Conservation (phyloP, 805 yeast genomes). For the Candida dajiaensis region DNA sequence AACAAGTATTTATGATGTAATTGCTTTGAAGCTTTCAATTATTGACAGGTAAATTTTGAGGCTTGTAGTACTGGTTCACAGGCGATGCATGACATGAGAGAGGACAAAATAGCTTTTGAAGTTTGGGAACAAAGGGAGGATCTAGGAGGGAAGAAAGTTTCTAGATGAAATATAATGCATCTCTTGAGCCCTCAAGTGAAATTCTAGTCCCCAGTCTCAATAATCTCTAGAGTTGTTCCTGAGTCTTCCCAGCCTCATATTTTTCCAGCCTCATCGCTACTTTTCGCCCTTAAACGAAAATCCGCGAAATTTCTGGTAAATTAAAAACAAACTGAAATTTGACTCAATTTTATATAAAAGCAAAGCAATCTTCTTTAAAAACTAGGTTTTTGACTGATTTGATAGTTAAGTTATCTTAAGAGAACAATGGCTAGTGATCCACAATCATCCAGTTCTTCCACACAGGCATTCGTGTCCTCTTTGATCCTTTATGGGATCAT, state of each 20-base stretch:
- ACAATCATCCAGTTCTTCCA: conserved; percentile 41
- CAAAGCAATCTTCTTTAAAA: background rate
- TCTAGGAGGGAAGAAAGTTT: too few relatives aligned
- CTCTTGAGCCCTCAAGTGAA: too few relatives aligned
- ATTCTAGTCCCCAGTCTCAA: too few relatives aligned
- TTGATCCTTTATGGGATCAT: conserved; percentile 63
- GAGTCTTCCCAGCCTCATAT: background rate
- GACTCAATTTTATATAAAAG: background rate
- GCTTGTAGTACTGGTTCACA: too few relatives aligned
- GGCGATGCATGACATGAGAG: too few relatives aligned
- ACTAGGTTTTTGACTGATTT: background rate
- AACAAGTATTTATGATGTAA: background rate
- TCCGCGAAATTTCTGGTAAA: background rate
- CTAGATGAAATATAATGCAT: too few relatives aligned
- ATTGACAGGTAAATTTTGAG: too few relatives aligned
- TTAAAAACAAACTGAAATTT: conserved; percentile 1
- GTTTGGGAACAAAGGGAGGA: too few relatives aligned
- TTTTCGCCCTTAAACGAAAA: background rate
- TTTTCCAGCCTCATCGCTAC: background rate
- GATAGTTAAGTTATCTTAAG: background rate
- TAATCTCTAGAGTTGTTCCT: too few relatives aligned
- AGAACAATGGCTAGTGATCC: background rate
- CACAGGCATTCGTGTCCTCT: conserved; percentile 72
- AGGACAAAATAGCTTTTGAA: too few relatives aligned
- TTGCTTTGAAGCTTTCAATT: background rate